Evolutionary conservation across 768 basidiomycete species (phyloP), one percentile per base, ranked within the genome.

Genomic region (Russula dissimulans): DNA sequence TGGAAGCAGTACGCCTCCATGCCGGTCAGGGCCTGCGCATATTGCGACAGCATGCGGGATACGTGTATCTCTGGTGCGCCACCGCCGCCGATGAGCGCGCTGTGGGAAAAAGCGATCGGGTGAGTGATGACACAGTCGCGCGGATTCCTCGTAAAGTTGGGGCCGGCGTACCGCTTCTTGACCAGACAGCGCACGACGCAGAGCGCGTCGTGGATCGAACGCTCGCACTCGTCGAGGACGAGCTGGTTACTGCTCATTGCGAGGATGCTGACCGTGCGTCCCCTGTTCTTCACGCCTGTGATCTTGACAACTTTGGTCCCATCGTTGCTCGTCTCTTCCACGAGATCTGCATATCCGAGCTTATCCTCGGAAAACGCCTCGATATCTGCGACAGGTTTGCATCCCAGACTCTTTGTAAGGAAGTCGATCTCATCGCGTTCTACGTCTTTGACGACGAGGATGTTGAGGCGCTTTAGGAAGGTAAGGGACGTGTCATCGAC

Each of bases 1-100:
- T 97, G 91, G 85, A 97, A 97, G 74, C 97, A 98, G 73, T 97
- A 98, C 9, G 95, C 91, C 73, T 98, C 95, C 88, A 97, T 97
- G 51, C 97, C 95, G 73, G 89, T 95, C 62, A 98, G 79, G 1
- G 92, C 88, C 66, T 95, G 92, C 1, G 94, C 85, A 67, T 95
- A 83, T 72, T 97, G 91, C 1, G 91, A 86, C 50, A 99, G 80
- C 66, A 89, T 76, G 53, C 95, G 85, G 11, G 97, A 98, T 45
- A 95, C 89, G 70, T 98, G 92, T 65, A 98, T 97, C 73, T 99
- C 97, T 11, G 97, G 97, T 14, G 97, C 95, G 53, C 95, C 95
- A 48, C 95, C 95, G 59, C 95, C 95, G 43, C 90, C 89, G 68
- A 98, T 97, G 56, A 99, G 78, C 22, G 95, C 95, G 41, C 94